Percentiles rank a stretch among this genome's conserved stretches.
Conservation (phyloP, 257 asterid genomes). For the Avicennia marina region DNA sequence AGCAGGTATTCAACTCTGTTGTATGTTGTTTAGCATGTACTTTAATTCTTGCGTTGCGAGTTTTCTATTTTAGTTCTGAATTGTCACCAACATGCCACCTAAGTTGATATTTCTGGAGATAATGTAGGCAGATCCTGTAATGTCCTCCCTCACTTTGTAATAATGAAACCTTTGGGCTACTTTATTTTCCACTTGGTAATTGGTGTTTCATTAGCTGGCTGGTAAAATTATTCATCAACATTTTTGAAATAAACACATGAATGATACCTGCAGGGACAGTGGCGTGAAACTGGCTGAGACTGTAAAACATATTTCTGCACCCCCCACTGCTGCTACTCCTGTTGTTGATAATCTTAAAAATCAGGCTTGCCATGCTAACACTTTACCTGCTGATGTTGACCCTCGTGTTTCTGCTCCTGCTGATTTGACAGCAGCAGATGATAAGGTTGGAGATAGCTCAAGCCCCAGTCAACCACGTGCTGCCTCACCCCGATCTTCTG, state of each 20-base stretch:
- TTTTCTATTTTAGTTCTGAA: slow-evolving; percentile 9
- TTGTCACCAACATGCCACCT: neutral
- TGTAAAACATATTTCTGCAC: slow-evolving; percentile 38
- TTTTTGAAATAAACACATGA: slow-evolving; percentile 18
- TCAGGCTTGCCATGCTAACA: slow-evolving; percentile 11
- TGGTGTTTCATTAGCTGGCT: slow-evolving; percentile 6
- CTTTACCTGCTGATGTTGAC: slow-evolving; percentile 27
- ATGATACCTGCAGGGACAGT: slow-evolving; percentile 47
- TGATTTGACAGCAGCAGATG: slow-evolving; percentile 27
- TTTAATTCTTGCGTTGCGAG: slow-evolving; percentile 8
- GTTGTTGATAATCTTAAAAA: slow-evolving; percentile 22
- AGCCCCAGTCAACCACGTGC: slow-evolving; percentile 45
- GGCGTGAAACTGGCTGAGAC: slow-evolving; percentile 61
- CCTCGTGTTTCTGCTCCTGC: slow-evolving; percentile 24
- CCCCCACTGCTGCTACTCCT: slow-evolving; percentile 31
- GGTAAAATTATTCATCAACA: slow-evolving; percentile 12
- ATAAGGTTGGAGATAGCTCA: slow-evolving; percentile 41
- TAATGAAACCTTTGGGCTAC: neutral
- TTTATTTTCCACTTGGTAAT: neutral
- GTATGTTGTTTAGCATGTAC: slow-evolving; percentile 11
- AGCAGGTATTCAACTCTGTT: slow-evolving; percentile 42
- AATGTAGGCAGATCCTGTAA: neutral
- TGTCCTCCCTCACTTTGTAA: neutral
- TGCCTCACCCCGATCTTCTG: slow-evolving; percentile 46
- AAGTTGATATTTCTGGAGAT: slow-evolving; percentile 4